A percentile compares a stretch with the other conserved stretches of the same genome.
Conservation (phyloP, 768 basidiomycete genomes). For the Epithele typhae region DNA sequence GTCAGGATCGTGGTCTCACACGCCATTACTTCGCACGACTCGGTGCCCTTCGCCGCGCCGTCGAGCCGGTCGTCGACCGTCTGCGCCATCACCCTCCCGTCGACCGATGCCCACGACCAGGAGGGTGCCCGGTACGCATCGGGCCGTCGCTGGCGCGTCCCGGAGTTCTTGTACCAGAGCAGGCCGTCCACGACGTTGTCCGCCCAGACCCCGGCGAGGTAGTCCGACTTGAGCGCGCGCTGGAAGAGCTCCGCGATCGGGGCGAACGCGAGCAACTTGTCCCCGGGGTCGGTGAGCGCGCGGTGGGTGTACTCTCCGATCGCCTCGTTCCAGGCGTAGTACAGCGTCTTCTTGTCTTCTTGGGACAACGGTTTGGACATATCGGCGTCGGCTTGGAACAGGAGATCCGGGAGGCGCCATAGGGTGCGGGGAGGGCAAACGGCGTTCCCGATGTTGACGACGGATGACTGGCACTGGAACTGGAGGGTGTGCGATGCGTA, state of each 20-base stretch:
- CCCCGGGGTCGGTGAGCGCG: not conserved
- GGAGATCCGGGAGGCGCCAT: not conserved
- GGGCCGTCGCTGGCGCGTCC: not conserved
- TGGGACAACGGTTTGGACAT: not conserved
- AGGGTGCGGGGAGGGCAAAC: not conserved
- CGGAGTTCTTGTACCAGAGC: slow-evolving; percentile 4
- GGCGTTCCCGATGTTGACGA: slow-evolving; percentile 2
- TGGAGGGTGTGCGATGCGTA: slow-evolving; percentile 9
- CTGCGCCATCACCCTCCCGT: not conserved
- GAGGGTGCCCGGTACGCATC: slow-evolving; percentile 4
- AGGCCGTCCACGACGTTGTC: slow-evolving; percentile 1
- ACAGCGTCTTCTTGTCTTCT: not conserved
- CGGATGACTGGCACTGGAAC: slow-evolving; percentile 6
- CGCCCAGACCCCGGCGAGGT: slow-evolving; percentile 10
- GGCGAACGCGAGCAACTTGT: slow-evolving; percentile 12
- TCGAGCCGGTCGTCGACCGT: slow-evolving; percentile 1
- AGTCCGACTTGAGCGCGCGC: slow-evolving; percentile 1
- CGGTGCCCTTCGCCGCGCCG: not conserved
- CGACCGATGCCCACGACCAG: slow-evolving; percentile 13
- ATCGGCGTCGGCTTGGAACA: slow-evolving; percentile 2
- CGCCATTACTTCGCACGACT: not conserved
- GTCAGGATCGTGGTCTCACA: not conserved
- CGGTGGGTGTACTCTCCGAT: slow-evolving; percentile 6
- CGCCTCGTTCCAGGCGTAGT: slow-evolving; percentile 1
- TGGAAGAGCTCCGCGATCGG: slow-evolving; percentile 8